Percentiles rank a stretch among this genome's conserved stretches.
phyloP scores from a whole-genome alignment of 2,329 filamentous ascomycete genomes.

The Pseudocercospora eumusae region DNA sequence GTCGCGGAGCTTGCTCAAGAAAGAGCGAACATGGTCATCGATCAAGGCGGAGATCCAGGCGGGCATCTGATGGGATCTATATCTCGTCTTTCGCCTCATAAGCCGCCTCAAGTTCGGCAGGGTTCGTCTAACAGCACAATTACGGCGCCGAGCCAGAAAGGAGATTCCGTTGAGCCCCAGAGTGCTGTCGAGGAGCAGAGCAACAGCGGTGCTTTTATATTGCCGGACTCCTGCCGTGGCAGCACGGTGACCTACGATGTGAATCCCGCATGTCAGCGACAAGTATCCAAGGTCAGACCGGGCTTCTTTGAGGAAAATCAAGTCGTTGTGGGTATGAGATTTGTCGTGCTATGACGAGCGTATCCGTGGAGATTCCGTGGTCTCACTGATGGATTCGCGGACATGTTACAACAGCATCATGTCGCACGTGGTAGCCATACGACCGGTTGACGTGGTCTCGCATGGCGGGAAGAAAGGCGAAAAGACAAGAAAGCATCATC shows the following conservation, averaged over 20 bases:
- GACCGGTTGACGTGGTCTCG: not conserved
- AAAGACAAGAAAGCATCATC: no score
- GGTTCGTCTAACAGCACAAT: not conserved
- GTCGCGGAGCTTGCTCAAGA: conserved; percentile 9
- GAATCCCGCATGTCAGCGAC: conserved; percentile 39
- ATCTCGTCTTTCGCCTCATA: conserved; percentile 15
- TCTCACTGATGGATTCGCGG: not conserved
- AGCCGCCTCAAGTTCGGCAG: not conserved
- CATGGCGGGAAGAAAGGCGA: not conserved
- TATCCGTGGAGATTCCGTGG: not conserved
- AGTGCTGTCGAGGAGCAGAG: not conserved
- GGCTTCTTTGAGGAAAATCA: conserved; percentile 46
- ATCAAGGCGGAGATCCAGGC: conserved; percentile 16
- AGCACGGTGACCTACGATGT: conserved; percentile 32
- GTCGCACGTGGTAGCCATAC: not conserved
- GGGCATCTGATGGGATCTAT: conserved; percentile 19
- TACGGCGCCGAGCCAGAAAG: not conserved
- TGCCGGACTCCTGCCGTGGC: conserved; percentile 29
- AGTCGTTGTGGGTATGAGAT: conserved; percentile 47
- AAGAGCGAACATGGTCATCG: conserved; percentile 16
- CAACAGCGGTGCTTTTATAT: conserved; percentile 26
- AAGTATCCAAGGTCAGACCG: conserved; percentile 43
- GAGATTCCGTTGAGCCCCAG: not conserved
- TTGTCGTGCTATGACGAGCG: conserved; percentile 40
- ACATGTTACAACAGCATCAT: not conserved